Conservation (phyloP, 2,329 filamentous ascomycete genomes). For the Scytalidium sp. region DNA sequence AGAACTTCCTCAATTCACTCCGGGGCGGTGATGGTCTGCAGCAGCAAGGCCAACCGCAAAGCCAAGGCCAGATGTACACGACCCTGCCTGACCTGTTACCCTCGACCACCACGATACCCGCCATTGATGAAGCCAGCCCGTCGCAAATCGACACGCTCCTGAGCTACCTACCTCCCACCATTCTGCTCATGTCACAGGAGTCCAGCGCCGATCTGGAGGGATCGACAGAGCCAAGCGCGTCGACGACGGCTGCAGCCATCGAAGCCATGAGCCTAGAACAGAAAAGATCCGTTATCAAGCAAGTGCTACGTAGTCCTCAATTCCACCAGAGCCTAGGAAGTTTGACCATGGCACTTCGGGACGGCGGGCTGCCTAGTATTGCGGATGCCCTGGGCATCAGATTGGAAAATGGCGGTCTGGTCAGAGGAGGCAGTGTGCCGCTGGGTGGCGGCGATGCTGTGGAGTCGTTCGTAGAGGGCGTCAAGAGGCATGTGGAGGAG, state of each 20-base stretch:
- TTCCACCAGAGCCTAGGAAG: constrained; percentile 83
- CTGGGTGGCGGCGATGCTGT: constrained; percentile 86
- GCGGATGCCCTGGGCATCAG: constrained; percentile 80
- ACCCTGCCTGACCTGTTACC: constrained; percentile 83
- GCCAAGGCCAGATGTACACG: constrained; percentile 68
- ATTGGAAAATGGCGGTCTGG: constrained; percentile 80
- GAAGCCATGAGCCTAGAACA: constrained; percentile 69
- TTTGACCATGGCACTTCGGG: constrained; percentile 81
- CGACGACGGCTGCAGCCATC: constrained; percentile 69
- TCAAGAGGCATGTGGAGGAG: constrained; percentile 75
- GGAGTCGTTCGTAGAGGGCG: constrained; percentile 85
- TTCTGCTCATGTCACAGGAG: constrained; percentile 75
- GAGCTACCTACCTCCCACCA: constrained; percentile 71
- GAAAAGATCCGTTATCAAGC: constrained; percentile 77
- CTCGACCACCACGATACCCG: constrained; percentile 72
- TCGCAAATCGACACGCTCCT: constrained; percentile 73
- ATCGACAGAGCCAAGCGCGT: constrained; percentile 64
- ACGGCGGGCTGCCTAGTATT: constrained; percentile 87
- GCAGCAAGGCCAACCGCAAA: constrained; percentile 35
- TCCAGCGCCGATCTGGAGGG: constrained; percentile 52
- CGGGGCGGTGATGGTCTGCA: constrained; percentile 46
- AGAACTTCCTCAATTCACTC: constrained; percentile 85
- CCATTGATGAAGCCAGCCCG: constrained; percentile 57
- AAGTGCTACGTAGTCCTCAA: constrained; percentile 84
- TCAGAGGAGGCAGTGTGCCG: constrained; percentile 75